These are phyloP conservation scores for Dioscorea cayenensis DNA, from an alignment of 116 monocot genomes.

Conservation along the genomic window DNA sequence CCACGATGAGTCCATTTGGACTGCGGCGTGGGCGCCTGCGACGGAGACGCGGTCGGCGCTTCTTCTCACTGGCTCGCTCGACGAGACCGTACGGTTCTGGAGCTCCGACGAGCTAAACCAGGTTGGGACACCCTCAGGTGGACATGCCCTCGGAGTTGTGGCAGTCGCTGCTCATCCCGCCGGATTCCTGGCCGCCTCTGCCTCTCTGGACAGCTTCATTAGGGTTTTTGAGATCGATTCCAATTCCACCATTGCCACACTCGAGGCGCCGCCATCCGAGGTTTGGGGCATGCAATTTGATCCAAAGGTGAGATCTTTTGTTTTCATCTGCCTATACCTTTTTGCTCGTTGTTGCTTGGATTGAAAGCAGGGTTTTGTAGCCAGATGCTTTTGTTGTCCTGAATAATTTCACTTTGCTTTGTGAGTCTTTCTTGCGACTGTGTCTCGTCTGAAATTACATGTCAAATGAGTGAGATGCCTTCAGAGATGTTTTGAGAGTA, in stretches of 20 bases:
- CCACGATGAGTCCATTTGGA: slow-evolving; percentile 97
- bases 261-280: slow-evolving; percentile 71
- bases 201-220: slow-evolving; percentile 85
- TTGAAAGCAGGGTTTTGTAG: too few relatives aligned
- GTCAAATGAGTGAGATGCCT: too few relatives aligned
- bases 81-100: slow-evolving; percentile 93
- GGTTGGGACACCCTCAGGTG: slow-evolving; percentile 32
- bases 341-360: neutral
- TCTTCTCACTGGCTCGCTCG: slow-evolving; percentile 88
- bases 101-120: slow-evolving; percentile 68
- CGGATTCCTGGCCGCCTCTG: slow-evolving; percentile 72
- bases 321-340: neutral
- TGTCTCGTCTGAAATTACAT: too few relatives aligned
- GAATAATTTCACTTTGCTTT: too few relatives aligned
- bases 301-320: slow-evolving; percentile 61
- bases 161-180: slow-evolving; percentile 86
- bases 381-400: too few relatives aligned
- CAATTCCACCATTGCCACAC: slow-evolving; percentile 49
- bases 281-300: slow-evolving; percentile 84
- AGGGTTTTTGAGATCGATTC: slow-evolving; percentile 85
- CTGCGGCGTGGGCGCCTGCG: slow-evolving; percentile 79
- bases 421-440: too few relatives aligned
- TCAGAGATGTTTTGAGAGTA: too few relatives aligned
- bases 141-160: slow-evolving; percentile 91
- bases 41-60: slow-evolving; percentile 52